Conservation (phyloP, 2,329 filamentous ascomycete genomes). For the Fusarium cyanostomum region DNA sequence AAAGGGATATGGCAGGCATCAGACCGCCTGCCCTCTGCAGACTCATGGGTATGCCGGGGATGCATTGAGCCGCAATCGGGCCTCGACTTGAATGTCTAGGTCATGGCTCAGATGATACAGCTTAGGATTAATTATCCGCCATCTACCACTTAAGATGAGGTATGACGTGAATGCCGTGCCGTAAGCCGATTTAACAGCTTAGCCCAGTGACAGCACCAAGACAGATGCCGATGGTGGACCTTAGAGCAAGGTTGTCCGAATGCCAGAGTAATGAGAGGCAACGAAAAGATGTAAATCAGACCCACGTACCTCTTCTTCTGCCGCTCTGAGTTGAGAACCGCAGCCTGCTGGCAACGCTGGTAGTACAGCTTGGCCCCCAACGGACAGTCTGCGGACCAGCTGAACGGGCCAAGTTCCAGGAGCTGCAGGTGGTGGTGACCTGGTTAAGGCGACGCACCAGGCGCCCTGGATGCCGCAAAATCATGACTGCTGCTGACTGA, state of each 20-base stretch:
- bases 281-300: neutral
- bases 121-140: too few relatives aligned
- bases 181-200: neutral
- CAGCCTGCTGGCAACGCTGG: slow-evolving; percentile 23
- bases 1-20: neutral
- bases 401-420: slow-evolving; percentile 29
- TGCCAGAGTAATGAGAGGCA: neutral
- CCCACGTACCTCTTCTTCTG: slow-evolving; percentile 42
- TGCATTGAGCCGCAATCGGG: too few relatives aligned
- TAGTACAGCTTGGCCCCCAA: slow-evolving; percentile 32
- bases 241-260: neutral
- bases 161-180: neutral
- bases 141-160: neutral
- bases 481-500: slow-evolving; percentile 33
- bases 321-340: slow-evolving; percentile 45
- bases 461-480: slow-evolving; percentile 40
- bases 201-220: too few relatives aligned
- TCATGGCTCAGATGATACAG: too few relatives aligned
- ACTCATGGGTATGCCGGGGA: neutral
- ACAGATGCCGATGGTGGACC: neutral
- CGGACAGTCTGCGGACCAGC: slow-evolving; percentile 17
- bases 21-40: neutral
- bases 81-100: too few relatives aligned
- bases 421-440: slow-evolving; percentile 19
- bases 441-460: slow-evolving; percentile 41